Conservation (phyloP, 2,329 filamentous ascomycete species). For the Penicillium sp. region DNA sequence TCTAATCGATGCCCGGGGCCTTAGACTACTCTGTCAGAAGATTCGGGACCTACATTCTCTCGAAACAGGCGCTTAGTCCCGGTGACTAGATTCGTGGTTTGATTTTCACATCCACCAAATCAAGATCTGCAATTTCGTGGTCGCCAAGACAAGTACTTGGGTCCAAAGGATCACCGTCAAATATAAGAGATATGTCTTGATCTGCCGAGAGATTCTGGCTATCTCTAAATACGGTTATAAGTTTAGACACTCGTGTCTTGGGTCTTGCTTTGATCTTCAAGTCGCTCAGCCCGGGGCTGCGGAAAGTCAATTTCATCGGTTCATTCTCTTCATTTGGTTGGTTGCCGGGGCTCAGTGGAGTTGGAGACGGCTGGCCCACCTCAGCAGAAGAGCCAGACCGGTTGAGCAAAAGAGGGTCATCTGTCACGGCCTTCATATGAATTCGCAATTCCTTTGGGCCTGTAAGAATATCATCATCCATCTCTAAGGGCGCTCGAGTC, state of each 20-base stretch:
- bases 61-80: background rate
- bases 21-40: background rate
- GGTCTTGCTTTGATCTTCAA: conserved; percentile 48
- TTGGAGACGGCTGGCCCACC: background rate
- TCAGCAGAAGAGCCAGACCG: conserved; percentile 8
- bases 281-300: conserved; percentile 52
- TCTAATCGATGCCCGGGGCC: too few relatives aligned
- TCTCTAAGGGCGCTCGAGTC: conserved; percentile 37
- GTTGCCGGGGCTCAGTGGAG: background rate
- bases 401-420: conserved; percentile 55
- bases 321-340: conserved; percentile 27
- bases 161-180: conserved; percentile 73
- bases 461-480: conserved; percentile 48
- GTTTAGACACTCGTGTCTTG: conserved; percentile 60
- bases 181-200: conserved; percentile 62
- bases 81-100: conserved; percentile 37
- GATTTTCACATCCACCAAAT: conserved; percentile 72
- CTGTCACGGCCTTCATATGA: conserved; percentile 76
- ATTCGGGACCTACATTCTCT: background rate
- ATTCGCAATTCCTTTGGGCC: conserved; percentile 59
- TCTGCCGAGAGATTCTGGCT: conserved; percentile 53
- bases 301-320: conserved; percentile 51
- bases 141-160: conserved; percentile 61
- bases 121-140: conserved; percentile 72
- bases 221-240: conserved; percentile 63